Evolutionary conservation across 176 grass and related monocot genomes (phyloP).

Genomic region (Hsuehochloa calcarea): DNA sequence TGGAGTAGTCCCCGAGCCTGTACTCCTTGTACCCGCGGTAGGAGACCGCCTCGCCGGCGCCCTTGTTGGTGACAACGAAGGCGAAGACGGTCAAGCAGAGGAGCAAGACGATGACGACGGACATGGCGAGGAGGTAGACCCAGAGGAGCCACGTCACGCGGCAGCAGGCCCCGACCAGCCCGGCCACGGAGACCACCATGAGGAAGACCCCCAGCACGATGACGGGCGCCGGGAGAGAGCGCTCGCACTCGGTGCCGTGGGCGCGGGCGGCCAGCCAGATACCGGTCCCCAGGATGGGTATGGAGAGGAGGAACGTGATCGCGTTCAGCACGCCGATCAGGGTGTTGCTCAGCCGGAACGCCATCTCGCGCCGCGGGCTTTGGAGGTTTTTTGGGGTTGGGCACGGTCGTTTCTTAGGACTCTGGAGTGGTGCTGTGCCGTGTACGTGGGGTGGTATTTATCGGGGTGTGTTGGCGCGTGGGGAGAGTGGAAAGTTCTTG

Average conservation of each 20-base stretch:
- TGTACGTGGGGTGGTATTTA: slow-evolving; percentile 29
- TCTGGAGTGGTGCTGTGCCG: neutral
- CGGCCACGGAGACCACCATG: slow-evolving; percentile 67
- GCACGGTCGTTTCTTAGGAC: neutral
- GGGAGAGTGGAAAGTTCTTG: slow-evolving; percentile 35
- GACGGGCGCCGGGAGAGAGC: slow-evolving; percentile 49
- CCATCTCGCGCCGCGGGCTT: slow-evolving; percentile 24
- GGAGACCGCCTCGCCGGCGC: slow-evolving; percentile 69
- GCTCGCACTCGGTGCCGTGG: slow-evolving; percentile 86
- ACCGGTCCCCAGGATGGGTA: slow-evolving; percentile 70
- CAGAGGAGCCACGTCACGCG: slow-evolving; percentile 79
- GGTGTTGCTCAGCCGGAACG: slow-evolving; percentile 85
- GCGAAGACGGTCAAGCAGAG: slow-evolving; percentile 76
- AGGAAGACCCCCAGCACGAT: slow-evolving; percentile 72
- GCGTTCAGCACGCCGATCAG: slow-evolving; percentile 79
- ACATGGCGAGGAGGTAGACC: slow-evolving; percentile 92
- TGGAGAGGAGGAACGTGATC: slow-evolving; percentile 71
- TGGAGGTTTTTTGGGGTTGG: neutral
- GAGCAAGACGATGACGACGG: slow-evolving; percentile 70
- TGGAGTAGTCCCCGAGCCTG: slow-evolving; percentile 80
- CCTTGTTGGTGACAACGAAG: slow-evolving; percentile 81
- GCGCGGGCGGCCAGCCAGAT: slow-evolving; percentile 66
- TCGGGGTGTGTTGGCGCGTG: neutral
- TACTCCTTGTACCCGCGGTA: slow-evolving; percentile 70
- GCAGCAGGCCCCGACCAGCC: slow-evolving; percentile 80